These are phyloP conservation scores for Articulospora tetracladia DNA, from an alignment of 495 filamentous ascomycete genomes.

Conservation along the genomic window DNA sequence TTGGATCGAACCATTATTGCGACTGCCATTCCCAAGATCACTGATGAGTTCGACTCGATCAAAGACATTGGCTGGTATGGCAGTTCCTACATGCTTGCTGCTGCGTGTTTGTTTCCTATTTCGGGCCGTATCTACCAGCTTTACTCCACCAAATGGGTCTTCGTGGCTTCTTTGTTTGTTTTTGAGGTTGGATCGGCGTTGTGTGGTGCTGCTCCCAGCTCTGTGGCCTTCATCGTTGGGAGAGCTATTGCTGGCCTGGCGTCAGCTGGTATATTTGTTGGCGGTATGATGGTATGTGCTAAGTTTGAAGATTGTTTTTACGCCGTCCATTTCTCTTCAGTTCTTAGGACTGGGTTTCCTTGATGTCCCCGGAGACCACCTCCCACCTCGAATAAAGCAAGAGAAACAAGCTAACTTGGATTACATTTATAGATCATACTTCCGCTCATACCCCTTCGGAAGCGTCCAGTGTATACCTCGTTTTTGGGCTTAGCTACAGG, in stretches of 20 bases:
- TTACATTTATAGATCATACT: constrained; percentile 36
- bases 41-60: constrained; percentile 40
- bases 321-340: too few relatives aligned
- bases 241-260: constrained; percentile 53
- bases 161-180: constrained; percentile 34
- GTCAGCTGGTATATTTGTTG: constrained; percentile 37
- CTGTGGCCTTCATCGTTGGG: constrained; percentile 49
- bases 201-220: constrained; percentile 51
- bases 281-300: constrained; percentile 29
- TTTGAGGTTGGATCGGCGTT: constrained; percentile 51
- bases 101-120: constrained; percentile 41
- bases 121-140: constrained; percentile 45
- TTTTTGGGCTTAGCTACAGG: constrained; percentile 41
- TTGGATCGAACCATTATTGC: constrained; percentile 40
- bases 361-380: background rate
- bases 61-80: constrained; percentile 54
- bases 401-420: too few relatives aligned
- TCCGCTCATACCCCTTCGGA: constrained; percentile 39
- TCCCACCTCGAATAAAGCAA: too few relatives aligned
- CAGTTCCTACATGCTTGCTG: constrained; percentile 45
- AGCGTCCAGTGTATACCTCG: constrained; percentile 40
- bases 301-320: too few relatives aligned
- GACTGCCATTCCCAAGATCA: constrained; percentile 47
- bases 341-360: too few relatives aligned
- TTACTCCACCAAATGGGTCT: constrained; percentile 39